Evolutionary conservation across 306 rosid species (phyloP), one percentile per base, ranked within the genome.

Genomic region (Trichosanthes cucumerina): DNA sequence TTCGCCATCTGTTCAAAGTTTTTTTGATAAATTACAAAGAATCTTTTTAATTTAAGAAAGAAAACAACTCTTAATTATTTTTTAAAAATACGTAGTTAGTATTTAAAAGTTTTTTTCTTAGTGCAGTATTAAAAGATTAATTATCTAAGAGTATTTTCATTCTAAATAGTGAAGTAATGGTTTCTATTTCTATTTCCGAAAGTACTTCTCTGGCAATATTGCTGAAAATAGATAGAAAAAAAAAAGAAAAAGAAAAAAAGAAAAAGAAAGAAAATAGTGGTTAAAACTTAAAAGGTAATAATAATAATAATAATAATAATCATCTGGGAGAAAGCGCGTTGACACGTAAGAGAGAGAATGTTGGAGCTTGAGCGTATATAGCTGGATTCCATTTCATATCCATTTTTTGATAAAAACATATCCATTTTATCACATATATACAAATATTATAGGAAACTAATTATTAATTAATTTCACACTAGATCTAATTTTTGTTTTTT

Each of bases 341-440:
- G 58, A 23, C 76, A 71, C 58, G 57, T 71, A 43, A 15, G 76
- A 71, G n/a, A 68, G 76, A 70, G 19, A 70, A 44, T 6, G 36
- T 43, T 2, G 13, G 38, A 44, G 21, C 52, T 69, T 41, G 3
- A 68, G 4, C 11, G 15, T 44, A 41, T 4, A 39, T 46, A 46
- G 76, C 76, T 71, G 76, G 76, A 46, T 71, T 65, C 73, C 73
- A 65, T 65, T 65, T n/a, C 24, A 15, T 28, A 28, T 28, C 33
- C 33, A 65, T 65, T n/a, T n/a, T n/a, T n/a, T n/a, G n/a, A n/a
- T n/a, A n/a, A n/a, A n/a, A n/a, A n/a, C n/a, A n/a, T n/a, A n/a
- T 71, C 76, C 76, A 44, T 71, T 71, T 28, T 18, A 21, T 39
- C 9, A 1, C n/a, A 1, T 39, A 36, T n/a, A 3, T 38, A 66